Evolutionary conservation across 768 basidiomycete genomes (phyloP).

Genomic region (Epithele typhae): DNA sequence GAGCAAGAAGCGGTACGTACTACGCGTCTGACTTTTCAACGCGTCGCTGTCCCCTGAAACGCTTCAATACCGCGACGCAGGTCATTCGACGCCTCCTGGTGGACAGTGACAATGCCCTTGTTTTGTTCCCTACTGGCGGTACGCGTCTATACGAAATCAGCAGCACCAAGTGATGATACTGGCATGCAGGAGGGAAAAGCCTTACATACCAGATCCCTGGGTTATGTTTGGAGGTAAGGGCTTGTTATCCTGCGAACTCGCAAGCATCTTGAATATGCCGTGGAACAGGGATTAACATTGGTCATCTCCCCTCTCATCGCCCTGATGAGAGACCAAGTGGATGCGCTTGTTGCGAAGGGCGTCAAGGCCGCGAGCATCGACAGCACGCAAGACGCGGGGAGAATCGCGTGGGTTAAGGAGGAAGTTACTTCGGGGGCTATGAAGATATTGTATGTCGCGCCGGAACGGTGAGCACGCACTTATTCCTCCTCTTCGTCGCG

Average conservation of each 20-base stretch:
- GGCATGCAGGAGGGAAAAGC: constrained; percentile 32
- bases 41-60: background rate
- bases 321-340: constrained; percentile 88
- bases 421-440: constrained; percentile 34
- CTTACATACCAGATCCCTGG: constrained; percentile 38
- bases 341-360: constrained; percentile 55
- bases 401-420: constrained; percentile 30
- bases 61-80: constrained; percentile 9
- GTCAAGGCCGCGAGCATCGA: constrained; percentile 60
- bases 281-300: constrained; percentile 67
- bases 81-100: constrained; percentile 36
- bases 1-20: constrained; percentile 33
- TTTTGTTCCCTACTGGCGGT: constrained; percentile 39
- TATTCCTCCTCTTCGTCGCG: background rate
- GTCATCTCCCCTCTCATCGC: constrained; percentile 89
- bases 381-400: constrained; percentile 30
- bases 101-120: constrained; percentile 37
- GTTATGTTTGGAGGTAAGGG: constrained; percentile 31
- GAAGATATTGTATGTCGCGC: constrained; percentile 47
- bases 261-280: background rate
- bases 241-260: background rate
- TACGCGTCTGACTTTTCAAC: background rate
- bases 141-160: background rate
- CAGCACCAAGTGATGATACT: background rate
- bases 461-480: constrained; percentile 30